These are phyloP conservation scores for Geosiphon pyriformis DNA, from an alignment of 192 early-diverging fungal genomes.

Conservation along the genomic window DNA sequence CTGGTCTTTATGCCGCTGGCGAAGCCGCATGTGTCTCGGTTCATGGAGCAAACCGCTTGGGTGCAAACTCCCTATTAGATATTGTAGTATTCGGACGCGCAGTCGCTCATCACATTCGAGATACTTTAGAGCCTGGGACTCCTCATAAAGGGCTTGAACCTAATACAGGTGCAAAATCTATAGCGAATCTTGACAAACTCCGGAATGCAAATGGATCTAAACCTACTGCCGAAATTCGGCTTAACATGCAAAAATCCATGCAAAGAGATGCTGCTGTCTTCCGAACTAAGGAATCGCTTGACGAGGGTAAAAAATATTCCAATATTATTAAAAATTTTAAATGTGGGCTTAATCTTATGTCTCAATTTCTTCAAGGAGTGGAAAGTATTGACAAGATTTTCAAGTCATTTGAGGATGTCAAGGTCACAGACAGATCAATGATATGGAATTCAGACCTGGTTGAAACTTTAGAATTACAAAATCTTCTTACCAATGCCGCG, in stretches of 20 bases:
- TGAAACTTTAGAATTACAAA: constrained; percentile 96
- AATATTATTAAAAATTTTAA: neutral
- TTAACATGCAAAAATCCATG: constrained; percentile 98
- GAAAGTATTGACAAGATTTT: constrained; percentile 81
- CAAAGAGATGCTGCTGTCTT: constrained; percentile 97
- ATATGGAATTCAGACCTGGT: constrained; percentile 99
- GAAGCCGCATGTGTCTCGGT: constrained; percentile 97
- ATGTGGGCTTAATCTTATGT: neutral
- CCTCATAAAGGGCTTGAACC: constrained; percentile 77
- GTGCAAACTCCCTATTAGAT: constrained; percentile 96
- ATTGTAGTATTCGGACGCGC: constrained; percentile 99
- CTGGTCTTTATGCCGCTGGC: constrained; percentile 96
- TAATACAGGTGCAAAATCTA: constrained; percentile 81
- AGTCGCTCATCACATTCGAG: constrained; percentile 87
- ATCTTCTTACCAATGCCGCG: constrained; percentile 89
- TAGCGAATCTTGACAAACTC: constrained; percentile 93
- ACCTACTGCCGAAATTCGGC: constrained; percentile 79
- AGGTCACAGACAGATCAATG: constrained; percentile 84
- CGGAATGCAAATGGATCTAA: constrained; percentile 76
- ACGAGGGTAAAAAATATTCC: constrained; percentile 53
- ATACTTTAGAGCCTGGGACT: constrained; percentile 82
- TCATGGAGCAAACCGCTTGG: constrained; percentile 97
- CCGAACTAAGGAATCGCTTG: constrained; percentile 81
- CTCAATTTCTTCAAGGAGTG: constrained; percentile 43
- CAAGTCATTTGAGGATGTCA: constrained; percentile 72